phyloP scores from a whole-genome alignment of 1,284 basidiomycete species.

The Coniferiporia sulphurascens region DNA sequence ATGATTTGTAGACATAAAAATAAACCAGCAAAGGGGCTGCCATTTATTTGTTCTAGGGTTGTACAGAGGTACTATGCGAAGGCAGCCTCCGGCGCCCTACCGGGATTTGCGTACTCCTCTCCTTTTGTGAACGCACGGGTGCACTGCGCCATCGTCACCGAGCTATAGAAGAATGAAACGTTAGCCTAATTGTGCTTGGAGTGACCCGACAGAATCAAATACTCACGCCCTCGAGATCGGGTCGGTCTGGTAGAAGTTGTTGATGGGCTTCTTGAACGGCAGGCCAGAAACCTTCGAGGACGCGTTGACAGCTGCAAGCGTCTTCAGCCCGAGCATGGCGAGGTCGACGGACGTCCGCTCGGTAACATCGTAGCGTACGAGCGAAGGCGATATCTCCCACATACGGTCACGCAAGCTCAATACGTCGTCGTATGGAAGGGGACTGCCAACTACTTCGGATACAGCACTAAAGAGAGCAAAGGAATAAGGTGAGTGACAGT shows the following conservation, averaged over 20 bases:
- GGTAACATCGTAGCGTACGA: constrained; percentile 85
- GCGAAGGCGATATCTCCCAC: constrained; percentile 94
- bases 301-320: constrained; percentile 47
- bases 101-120: constrained; percentile 43
- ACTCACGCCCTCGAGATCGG: constrained; percentile 80
- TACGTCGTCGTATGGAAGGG: constrained; percentile 90
- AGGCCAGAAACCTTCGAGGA: constrained; percentile 55
- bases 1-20: neutral
- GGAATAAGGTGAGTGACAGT: constrained; percentile 3
- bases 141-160: constrained; percentile 85
- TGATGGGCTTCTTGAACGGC: constrained; percentile 77
- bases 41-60: constrained; percentile 12
- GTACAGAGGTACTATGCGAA: constrained; percentile 35
- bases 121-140: constrained; percentile 71
- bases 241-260: constrained; percentile 97
- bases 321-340: constrained; percentile 65
- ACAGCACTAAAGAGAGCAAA: constrained; percentile 59
- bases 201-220: neutral
- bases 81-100: constrained; percentile 37
- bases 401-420: constrained; percentile 87
- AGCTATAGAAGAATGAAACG: constrained; percentile 38
- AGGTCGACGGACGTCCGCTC: constrained; percentile 75
- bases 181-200: constrained; percentile 6
- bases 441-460: constrained; percentile 79
- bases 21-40: neutral